Percentiles rank a stretch among this genome's conserved stretches.
Evolutionary conservation across 768 basidiomycete species (phyloP).

Genomic region (Boletus pseudo-olivaceus): DNA sequence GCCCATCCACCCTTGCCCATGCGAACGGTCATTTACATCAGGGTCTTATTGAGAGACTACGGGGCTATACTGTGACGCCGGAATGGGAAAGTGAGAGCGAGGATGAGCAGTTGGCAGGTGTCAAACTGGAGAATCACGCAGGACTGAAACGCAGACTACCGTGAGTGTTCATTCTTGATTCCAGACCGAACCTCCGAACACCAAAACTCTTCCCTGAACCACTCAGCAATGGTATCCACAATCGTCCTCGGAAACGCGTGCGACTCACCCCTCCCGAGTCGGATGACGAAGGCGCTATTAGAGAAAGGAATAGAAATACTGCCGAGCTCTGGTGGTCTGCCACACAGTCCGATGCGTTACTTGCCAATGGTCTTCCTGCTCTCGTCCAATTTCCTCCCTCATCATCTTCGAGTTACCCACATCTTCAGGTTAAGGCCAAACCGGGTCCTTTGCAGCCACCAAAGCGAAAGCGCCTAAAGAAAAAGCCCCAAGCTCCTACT

Average conservation of each 20-base stretch:
- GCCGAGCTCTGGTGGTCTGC: conserved; percentile 75
- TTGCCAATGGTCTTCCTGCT: conserved; percentile 62
- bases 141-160: conserved; percentile 61
- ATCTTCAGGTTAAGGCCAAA: conserved; percentile 10
- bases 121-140: conserved; percentile 30
- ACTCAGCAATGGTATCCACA: conserved; percentile 22
- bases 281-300: conserved; percentile 25
- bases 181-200: background rate
- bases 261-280: conserved; percentile 45
- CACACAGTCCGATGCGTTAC: conserved; percentile 54
- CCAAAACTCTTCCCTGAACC: background rate
- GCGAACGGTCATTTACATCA: conserved; percentile 28
- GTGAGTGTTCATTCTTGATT: conserved; percentile 18
- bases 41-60: conserved; percentile 19
- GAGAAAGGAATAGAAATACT: conserved; percentile 39
- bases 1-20: conserved; percentile 32
- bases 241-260: conserved; percentile 60
- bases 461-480: conserved; percentile 28
- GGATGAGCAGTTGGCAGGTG: conserved; percentile 25
- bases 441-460: conserved; percentile 6
- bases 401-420: background rate
- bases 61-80: conserved; percentile 11
- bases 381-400: conserved; percentile 38
- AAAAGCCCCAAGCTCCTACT: conserved; percentile 9
- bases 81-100: conserved; percentile 39